Evolutionary conservation across 352 stramenopile genomes (phyloP), one percentile per base, ranked within the genome.

Genomic region (Globisporangium cederbergense): DNA sequence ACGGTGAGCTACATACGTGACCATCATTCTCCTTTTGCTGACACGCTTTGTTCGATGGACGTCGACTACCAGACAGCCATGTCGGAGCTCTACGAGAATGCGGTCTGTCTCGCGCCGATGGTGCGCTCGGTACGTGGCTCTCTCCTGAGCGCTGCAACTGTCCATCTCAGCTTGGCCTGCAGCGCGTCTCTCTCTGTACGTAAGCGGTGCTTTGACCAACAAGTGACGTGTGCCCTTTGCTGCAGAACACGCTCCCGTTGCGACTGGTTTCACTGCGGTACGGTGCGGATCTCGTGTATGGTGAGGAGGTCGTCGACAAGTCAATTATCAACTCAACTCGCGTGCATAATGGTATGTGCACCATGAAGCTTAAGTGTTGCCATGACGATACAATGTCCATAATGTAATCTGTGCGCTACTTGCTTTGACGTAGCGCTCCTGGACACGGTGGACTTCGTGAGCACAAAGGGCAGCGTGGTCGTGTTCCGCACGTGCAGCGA

Each of bases 221-320:
- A 32, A 13, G 9, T 4, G 18, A 5, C 16, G 28, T 56, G 28
- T 56, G 50, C 5, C 18, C 16, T 9, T 34, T 40, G n/a, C 4
- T 58, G 28, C 34, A 95, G 86, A 94, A 90, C 16, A 98, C 95
- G 46, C 87, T 96, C 30, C 95, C 96, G 16, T 72, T 98, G 50
- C 88, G 96, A 16, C 79, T 93, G 18, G 68, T 98, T 16, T 96
- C 94, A 56, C 72, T 98, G 57, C 77, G 82, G 2, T 97, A 98
- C 67, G 95, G 95, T 49, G 94, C 94, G 5, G 85, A 98, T 53
- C 72, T 98, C 28, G 88, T 97, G 0, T 98, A 98, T 70, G 87
- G 88, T 28, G 96, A 99, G 78, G 96, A 99, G 75, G 90, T 98
- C 56, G 88, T 99, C 58, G 96, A 98, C 81, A 91, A 97, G 70